Conservation (phyloP, 2,329 filamentous ascomycete genomes). For the Acarospora socialis region DNA sequence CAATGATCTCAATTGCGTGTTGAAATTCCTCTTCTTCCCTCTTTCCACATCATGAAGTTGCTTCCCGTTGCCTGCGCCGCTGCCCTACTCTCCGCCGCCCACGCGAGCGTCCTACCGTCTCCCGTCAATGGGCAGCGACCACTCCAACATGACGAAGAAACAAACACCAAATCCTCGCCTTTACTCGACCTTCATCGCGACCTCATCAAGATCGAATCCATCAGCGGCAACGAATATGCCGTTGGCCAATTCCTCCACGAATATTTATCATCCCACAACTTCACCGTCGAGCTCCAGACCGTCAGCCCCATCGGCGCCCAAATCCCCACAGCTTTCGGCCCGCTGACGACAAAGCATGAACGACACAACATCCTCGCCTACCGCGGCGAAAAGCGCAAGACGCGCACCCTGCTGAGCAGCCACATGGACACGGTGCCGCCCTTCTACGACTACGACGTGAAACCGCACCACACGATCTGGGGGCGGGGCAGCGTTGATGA, state of each 20-base stretch:
- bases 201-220: conserved; percentile 60
- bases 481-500: conserved; percentile 46
- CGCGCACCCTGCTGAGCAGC: conserved; percentile 42
- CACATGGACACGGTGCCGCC: conserved; percentile 62
- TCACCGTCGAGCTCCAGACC: conserved; percentile 47
- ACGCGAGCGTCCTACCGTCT: no score
- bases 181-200: conserved; percentile 61
- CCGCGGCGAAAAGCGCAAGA: conserved; percentile 32
- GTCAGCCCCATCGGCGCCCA: conserved; percentile 18
- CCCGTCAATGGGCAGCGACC: no score
- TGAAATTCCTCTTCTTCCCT: no score
- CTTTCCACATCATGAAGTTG: no score
- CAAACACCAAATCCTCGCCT: no score
- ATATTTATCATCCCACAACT: conserved; percentile 48
- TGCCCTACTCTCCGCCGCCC: no score
- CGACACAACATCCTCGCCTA: conserved; percentile 71
- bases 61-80: no score
- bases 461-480: conserved; percentile 27
- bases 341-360: conserved; percentile 19
- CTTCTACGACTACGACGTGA: conserved; percentile 28
- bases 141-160: no score
- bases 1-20: no score
- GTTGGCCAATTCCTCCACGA: conserved; percentile 55
- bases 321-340: conserved; percentile 11
- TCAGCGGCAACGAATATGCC: conserved; percentile 52